These are phyloP conservation scores for Emmonsiellopsis sp. DNA, from an alignment of 2,329 filamentous ascomycete species.

Conservation along the genomic window DNA sequence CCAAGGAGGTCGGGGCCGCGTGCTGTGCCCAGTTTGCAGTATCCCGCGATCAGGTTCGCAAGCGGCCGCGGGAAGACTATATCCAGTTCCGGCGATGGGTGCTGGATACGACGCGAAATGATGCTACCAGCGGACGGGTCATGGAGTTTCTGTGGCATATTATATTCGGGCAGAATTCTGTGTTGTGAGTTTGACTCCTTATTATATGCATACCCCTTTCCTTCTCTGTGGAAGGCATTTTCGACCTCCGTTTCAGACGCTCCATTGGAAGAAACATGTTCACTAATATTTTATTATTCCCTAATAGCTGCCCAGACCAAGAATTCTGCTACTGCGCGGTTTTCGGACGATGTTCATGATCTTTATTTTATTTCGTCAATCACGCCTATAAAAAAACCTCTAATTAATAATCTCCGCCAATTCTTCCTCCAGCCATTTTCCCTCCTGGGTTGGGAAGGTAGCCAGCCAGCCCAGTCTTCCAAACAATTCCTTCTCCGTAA, in stretches of 20 bases:
- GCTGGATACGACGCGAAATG: slow-evolving; percentile 40
- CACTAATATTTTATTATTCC: neutral
- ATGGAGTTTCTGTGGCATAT: slow-evolving; percentile 55
- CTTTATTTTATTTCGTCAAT: too few species aligned
- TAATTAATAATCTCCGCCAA: too few species aligned
- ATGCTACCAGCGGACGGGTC: slow-evolving; percentile 45
- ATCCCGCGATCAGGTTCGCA: slow-evolving; percentile 40
- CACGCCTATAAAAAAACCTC: too few species aligned
- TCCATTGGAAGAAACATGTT: neutral
- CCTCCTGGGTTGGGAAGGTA: too few species aligned
- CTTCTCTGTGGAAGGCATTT: neutral
- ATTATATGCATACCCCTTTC: neutral
- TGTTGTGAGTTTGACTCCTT: slow-evolving; percentile 14
- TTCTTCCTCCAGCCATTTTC: too few species aligned
- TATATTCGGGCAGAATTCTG: slow-evolving; percentile 27
- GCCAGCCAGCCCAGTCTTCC: too few species aligned
- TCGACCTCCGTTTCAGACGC: neutral
- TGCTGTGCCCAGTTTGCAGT: slow-evolving; percentile 55
- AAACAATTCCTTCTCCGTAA: too few species aligned
- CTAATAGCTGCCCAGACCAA: slow-evolving; percentile 6
- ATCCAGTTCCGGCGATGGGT: slow-evolving; percentile 46
- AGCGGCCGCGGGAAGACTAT: slow-evolving; percentile 40
- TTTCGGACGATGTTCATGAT: slow-evolving; percentile 11
- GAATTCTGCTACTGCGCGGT: slow-evolving; percentile 15
- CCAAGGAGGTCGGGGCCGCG: slow-evolving; percentile 39